Conservation (phyloP, 2,329 filamentous ascomycete genomes). For the Coniochaeta hoffmannii region DNA sequence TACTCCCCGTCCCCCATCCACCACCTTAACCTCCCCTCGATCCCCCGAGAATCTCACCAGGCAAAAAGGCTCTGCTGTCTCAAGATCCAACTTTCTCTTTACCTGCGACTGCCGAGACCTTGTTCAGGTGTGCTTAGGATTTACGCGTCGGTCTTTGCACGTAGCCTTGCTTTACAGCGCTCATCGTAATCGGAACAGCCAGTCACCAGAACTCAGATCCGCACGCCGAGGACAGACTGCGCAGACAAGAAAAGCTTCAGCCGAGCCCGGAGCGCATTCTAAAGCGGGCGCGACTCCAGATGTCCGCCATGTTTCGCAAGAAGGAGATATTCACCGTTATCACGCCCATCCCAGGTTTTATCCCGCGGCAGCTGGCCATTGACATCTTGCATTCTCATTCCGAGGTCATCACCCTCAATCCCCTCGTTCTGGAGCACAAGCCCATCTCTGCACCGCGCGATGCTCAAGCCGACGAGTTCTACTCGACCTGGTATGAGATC, state of each 20-base stretch:
- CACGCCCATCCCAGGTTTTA: slow-evolving; percentile 62
- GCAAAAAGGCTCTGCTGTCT: background rate
- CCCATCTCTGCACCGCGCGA: slow-evolving; percentile 60
- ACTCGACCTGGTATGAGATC: slow-evolving; percentile 69
- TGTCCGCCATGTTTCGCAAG: slow-evolving; percentile 44
- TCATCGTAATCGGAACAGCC: background rate
- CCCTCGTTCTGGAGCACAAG: slow-evolving; percentile 57
- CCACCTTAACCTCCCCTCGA: background rate
- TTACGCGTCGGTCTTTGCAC: background rate
- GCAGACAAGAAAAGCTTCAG: background rate
- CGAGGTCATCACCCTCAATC: slow-evolving; percentile 65
- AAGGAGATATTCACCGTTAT: slow-evolving; percentile 61
- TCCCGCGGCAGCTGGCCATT: slow-evolving; percentile 63
- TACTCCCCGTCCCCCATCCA: background rate
- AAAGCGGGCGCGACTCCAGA: background rate
- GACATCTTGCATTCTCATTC: slow-evolving; percentile 65
- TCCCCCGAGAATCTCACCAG: background rate
- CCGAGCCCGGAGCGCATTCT: background rate
- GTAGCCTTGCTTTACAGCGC: background rate
- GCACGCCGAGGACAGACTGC: background rate
- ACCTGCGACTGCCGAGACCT: background rate
- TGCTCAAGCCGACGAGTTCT: slow-evolving; percentile 62
- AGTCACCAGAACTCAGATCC: background rate
- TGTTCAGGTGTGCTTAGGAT: background rate
- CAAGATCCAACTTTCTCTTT: background rate